These are phyloP conservation scores for Paramecium primaurelia DNA, from an alignment of 73 alveolate genomes.

Conservation along the genomic window DNA sequence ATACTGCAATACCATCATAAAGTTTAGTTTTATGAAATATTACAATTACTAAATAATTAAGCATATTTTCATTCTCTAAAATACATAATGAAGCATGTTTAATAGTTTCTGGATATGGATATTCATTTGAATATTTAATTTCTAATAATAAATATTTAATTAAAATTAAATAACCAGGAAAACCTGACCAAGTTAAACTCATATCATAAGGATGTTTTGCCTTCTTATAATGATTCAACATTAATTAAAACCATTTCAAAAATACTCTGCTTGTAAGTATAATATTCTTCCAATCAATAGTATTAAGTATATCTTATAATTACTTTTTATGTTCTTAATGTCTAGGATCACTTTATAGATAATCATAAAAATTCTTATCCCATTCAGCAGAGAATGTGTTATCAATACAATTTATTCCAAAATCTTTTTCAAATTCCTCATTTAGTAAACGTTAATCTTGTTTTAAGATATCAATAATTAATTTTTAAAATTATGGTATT, in stretches of 20 bases:
- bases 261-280: not conserved
- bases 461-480: not conserved
- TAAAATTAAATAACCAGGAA: slow-evolving; percentile 8
- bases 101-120: slow-evolving; percentile 1
- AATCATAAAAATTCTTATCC: slow-evolving; percentile 19
- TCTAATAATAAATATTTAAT: not conserved
- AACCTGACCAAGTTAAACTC: slow-evolving; percentile 13
- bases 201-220: slow-evolving; percentile 21
- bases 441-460: not conserved
- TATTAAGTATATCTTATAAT: not conserved
- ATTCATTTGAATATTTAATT: not conserved
- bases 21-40: slow-evolving; percentile 21
- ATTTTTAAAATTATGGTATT: not conserved
- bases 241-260: not conserved
- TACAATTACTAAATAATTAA: not conserved
- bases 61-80: slow-evolving; percentile 24
- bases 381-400: slow-evolving; percentile 30
- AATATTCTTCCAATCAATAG: not conserved
- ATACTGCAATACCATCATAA: slow-evolving; percentile 33
- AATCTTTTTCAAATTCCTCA: not conserved
- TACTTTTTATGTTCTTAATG: not conserved
- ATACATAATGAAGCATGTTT: not conserved
- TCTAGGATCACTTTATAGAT: not conserved
- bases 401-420: not conserved
- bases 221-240: slow-evolving; percentile 6